phyloP scores from a whole-genome alignment of 2,329 filamentous ascomycete genomes.

The Trichoderma simmonsii region DNA sequence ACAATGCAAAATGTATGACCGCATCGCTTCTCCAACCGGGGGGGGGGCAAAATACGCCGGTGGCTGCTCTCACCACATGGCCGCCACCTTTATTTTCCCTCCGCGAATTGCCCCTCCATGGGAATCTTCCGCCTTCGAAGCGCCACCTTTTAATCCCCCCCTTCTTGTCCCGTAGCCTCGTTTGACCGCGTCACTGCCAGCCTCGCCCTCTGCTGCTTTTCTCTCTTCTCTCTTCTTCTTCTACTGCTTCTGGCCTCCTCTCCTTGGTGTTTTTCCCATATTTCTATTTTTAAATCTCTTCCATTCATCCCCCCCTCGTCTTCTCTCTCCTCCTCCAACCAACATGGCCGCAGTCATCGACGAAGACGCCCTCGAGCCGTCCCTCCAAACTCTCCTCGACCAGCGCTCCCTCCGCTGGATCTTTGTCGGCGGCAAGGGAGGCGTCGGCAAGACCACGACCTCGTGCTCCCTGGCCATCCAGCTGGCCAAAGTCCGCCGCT shows the following conservation, averaged over 20 bases:
- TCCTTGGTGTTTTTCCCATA: neutral
- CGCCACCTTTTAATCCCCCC: neutral
- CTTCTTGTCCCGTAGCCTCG: neutral
- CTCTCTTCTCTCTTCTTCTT: neutral
- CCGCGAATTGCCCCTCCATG: constrained; percentile 19
- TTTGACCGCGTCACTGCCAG: neutral
- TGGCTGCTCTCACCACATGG: neutral
- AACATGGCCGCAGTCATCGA: constrained; percentile 41
- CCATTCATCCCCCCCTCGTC: neutral
- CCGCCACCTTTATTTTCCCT: constrained; percentile 5
- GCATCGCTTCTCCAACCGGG: neutral
- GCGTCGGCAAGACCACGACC: constrained; percentile 98
- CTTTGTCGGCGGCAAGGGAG: constrained; percentile 97
- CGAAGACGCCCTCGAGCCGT: constrained; percentile 82
- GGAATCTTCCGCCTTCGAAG: neutral
- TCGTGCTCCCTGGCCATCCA: constrained; percentile 98
- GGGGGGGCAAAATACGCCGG: neutral
- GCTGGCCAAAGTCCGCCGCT: constrained; percentile 90
- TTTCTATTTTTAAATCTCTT: neutral
- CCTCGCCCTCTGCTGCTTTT: neutral
- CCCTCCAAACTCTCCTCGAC: constrained; percentile 90
- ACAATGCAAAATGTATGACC: neutral
- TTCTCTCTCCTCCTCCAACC: neutral
- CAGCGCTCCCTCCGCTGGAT: constrained; percentile 97
- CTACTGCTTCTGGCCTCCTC: neutral